Evolutionary conservation across 2,329 filamentous ascomycete species (phyloP).

Genomic region (Ampelomyces quisqualis): DNA sequence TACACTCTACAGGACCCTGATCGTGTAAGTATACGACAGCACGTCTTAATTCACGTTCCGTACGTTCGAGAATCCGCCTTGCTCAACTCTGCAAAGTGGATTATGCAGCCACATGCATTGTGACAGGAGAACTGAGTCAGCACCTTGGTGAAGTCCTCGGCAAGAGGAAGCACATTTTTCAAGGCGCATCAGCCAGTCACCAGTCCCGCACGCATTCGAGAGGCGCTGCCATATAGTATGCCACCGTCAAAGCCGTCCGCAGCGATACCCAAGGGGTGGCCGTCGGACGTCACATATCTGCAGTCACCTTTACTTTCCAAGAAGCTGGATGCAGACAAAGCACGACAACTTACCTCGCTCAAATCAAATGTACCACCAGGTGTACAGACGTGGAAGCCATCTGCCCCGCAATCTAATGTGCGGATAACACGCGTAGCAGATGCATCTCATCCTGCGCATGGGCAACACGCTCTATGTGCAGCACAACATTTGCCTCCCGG

Average conservation of each 20-base stretch:
- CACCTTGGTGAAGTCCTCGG: neutral
- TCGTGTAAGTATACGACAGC: neutral
- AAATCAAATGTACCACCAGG: slow-evolving; percentile 19
- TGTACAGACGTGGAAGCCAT: slow-evolving; percentile 15
- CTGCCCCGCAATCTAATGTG: slow-evolving; percentile 41
- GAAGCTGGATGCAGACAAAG: slow-evolving; percentile 25
- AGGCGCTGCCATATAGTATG: neutral
- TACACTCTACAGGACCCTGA: neutral
- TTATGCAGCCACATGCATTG: slow-evolving; percentile 1
- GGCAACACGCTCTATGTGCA: slow-evolving; percentile 54
- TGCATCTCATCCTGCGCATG: slow-evolving; percentile 50
- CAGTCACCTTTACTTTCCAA: slow-evolving; percentile 36
- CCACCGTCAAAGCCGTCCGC: slow-evolving; percentile 2
- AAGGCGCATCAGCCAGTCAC: neutral
- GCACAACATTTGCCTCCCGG: slow-evolving; percentile 47
- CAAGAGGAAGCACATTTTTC: neutral
- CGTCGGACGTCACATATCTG: slow-evolving; percentile 28
- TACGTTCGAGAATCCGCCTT: too few species aligned
- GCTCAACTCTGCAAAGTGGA: slow-evolving; percentile 7
- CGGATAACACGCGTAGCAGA: slow-evolving; percentile 47
- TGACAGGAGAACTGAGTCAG: neutral
- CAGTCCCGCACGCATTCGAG: neutral
- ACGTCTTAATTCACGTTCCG: too few species aligned
- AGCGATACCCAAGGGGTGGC: slow-evolving; percentile 37
- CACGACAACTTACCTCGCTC: slow-evolving; percentile 22